Evolutionary conservation across 2,329 filamentous ascomycete genomes (phyloP).

Genomic region (Aschersonia sp.): DNA sequence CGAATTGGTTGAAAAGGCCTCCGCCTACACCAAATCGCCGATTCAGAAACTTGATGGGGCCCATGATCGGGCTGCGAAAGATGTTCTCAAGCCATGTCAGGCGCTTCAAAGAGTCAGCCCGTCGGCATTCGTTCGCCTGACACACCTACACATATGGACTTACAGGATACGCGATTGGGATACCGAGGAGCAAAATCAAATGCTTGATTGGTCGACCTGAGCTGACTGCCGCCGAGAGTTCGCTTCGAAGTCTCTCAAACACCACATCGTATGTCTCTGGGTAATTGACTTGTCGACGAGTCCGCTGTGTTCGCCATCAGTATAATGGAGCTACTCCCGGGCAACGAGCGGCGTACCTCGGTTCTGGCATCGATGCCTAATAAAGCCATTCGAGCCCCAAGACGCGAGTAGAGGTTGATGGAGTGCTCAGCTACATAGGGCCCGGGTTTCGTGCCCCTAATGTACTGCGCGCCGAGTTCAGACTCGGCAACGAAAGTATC

Average conservation of each 20-base stretch:
- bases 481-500: slow-evolving; percentile 54
- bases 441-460: slow-evolving; percentile 61
- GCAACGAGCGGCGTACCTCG: slow-evolving; percentile 37
- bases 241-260: slow-evolving; percentile 59
- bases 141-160: slow-evolving; percentile 11
- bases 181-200: slow-evolving; percentile 72
- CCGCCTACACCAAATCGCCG: slow-evolving; percentile 78
- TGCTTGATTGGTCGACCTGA: slow-evolving; percentile 72
- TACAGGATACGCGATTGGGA: slow-evolving; percentile 73
- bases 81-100: slow-evolving; percentile 96
- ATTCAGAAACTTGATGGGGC: slow-evolving; percentile 78
- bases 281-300: slow-evolving; percentile 88
- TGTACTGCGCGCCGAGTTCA: slow-evolving; percentile 56
- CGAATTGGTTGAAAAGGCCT: slow-evolving; percentile 83
- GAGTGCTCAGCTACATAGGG: slow-evolving; percentile 86
- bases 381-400: slow-evolving; percentile 74
- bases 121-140: slow-evolving; percentile 6
- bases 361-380: slow-evolving; percentile 86
- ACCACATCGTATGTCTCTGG: slow-evolving; percentile 78
- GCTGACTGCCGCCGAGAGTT: slow-evolving; percentile 54
- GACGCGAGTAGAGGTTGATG: slow-evolving; percentile 70
- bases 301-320: slow-evolving; percentile 38
- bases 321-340: too few relatives aligned
- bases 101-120: slow-evolving; percentile 32
- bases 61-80: slow-evolving; percentile 72